phyloP scores from a whole-genome alignment of 306 rosid species.

The Vigna trinervia region DNA sequence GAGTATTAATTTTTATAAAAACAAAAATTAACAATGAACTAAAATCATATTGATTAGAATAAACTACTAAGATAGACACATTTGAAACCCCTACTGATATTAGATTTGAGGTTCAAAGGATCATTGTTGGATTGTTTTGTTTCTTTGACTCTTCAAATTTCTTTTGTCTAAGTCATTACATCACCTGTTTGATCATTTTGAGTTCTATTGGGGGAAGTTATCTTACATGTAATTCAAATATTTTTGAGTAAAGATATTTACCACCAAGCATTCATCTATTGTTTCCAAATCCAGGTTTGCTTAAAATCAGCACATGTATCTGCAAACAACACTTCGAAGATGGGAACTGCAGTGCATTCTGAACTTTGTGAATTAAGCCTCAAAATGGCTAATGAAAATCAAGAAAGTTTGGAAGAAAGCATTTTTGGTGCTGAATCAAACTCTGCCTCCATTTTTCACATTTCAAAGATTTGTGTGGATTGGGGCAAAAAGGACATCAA shows the following conservation, averaged over 20 bases:
- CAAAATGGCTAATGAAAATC: conserved; percentile 78
- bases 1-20: too few relatives aligned
- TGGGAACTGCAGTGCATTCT: conserved; percentile 69
- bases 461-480: conserved; percentile 81
- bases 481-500: conserved; percentile 88
- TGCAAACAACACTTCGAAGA: conserved; percentile 80
- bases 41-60: neutral
- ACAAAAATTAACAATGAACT: too few relatives aligned
- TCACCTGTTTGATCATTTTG: conserved; percentile 24
- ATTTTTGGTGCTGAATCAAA: conserved; percentile 66
- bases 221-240: conserved; percentile 28
- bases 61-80: neutral
- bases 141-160: conserved; percentile 2
- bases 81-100: neutral
- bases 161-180: conserved; percentile 24
- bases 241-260: conserved; percentile 34
- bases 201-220: conserved; percentile 23
- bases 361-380: conserved; percentile 89
- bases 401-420: conserved; percentile 69
- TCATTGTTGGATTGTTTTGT: conserved; percentile 30
- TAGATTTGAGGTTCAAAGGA: conserved; percentile 21
- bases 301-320: conserved; percentile 74
- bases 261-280: conserved; percentile 32
- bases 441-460: conserved; percentile 70
- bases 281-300: conserved; percentile 72